These are phyloP conservation scores for Xerocomellus amylosporus DNA, from an alignment of 768 basidiomycete genomes.

Conservation along the genomic window DNA sequence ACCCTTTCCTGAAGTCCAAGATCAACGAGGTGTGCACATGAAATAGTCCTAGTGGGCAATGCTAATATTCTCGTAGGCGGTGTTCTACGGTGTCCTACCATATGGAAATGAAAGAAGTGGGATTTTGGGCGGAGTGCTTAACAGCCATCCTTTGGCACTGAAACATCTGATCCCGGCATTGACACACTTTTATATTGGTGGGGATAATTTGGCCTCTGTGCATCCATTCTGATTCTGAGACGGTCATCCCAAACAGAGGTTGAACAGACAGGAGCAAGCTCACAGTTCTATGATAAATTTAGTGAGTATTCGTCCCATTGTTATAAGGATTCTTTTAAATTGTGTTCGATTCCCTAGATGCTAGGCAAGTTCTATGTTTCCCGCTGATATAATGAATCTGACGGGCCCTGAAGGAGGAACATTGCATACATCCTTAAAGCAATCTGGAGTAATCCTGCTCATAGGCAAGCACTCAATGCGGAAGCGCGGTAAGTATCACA, in stretches of 20 bases:
- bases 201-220: conserved; percentile 18
- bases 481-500: conserved; percentile 63
- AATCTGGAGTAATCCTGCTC: conserved; percentile 88
- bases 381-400: conserved; percentile 1
- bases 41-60: neutral
- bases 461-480: conserved; percentile 79
- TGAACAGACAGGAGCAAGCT: conserved; percentile 95
- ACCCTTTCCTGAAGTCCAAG: conserved; percentile 95
- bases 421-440: conserved; percentile 85
- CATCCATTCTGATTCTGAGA: neutral
- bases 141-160: conserved; percentile 79
- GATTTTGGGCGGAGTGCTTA: conserved; percentile 78
- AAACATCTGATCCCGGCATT: conserved; percentile 88
- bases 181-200: conserved; percentile 94
- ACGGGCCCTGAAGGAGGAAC: conserved; percentile 58
- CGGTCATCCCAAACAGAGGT: conserved; percentile 60
- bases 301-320: conserved; percentile 49
- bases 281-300: conserved; percentile 99
- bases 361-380: conserved; percentile 38
- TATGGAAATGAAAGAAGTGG: conserved; percentile 66
- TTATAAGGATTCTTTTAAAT: conserved; percentile 5
- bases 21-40: conserved; percentile 73
- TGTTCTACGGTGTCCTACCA: conserved; percentile 70
- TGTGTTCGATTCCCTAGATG: conserved; percentile 38
- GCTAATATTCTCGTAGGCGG: conserved; percentile 43